These are phyloP conservation scores for Eucalyptus microcorys DNA, from an alignment of 345 rosid genomes.

Conservation along the genomic window DNA sequence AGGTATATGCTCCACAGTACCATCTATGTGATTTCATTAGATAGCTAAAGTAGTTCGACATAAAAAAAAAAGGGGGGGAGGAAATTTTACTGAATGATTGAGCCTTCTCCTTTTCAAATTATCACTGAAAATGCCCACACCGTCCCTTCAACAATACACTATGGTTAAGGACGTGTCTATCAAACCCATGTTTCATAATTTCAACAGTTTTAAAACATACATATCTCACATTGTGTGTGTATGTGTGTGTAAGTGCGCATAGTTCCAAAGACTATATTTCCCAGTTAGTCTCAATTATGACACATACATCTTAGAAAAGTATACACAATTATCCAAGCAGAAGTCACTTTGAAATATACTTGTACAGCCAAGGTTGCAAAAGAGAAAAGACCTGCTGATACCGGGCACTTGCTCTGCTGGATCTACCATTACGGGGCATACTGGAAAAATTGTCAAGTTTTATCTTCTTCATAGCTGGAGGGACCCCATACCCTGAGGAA, in stretches of 20 bases:
- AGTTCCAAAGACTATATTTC: neutral
- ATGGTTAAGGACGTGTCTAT: neutral
- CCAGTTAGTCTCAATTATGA: neutral
- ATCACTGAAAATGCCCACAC: neutral
- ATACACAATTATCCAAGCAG: neutral
- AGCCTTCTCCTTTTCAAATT: neutral
- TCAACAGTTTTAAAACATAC: neutral
- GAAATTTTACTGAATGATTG: neutral
- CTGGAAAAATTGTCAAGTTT: conserved; percentile 27
- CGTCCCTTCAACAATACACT: neutral
- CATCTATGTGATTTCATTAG: neutral
- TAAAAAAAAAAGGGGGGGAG: neutral
- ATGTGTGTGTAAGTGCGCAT: neutral
- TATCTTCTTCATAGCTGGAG: conserved; percentile 37
- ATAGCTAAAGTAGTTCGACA: neutral
- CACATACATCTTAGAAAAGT: neutral
- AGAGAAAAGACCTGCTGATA: neutral
- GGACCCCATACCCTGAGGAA: conserved; percentile 43
- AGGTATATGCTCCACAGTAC: neutral
- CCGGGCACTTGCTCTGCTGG: neutral
- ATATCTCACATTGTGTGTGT: neutral
- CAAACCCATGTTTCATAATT: neutral
- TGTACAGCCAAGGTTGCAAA: neutral
- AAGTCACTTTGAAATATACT: neutral
- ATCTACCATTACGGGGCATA: neutral